A percentile compares a stretch with the other conserved stretches of the same genome.
These are phyloP conservation scores for Pyrenochaeta sp. DNA, from an alignment of 2,329 filamentous ascomycete genomes.

Conservation along the genomic window DNA sequence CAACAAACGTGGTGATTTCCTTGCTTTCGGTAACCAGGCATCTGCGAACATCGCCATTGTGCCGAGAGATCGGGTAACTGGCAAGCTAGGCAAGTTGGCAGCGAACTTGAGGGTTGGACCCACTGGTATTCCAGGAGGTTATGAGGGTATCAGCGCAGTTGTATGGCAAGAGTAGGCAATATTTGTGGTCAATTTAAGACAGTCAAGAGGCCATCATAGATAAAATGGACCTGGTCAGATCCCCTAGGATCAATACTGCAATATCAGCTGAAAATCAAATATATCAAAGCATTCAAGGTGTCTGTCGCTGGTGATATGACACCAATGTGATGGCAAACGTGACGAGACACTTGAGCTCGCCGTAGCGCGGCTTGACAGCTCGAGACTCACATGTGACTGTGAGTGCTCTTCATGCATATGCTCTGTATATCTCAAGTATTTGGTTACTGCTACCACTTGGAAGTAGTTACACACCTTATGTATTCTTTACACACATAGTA, in stretches of 20 bases:
- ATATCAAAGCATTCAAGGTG: too few species aligned
- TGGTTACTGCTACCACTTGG: not conserved
- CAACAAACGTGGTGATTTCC: conserved; percentile 41
- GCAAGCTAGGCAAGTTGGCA: conserved; percentile 34
- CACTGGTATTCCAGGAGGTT: conserved; percentile 37
- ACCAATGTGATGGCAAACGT: not conserved
- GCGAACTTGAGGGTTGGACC: conserved; percentile 37
- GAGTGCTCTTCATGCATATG: conserved; percentile 7
- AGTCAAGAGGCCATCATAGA: not conserved
- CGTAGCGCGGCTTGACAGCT: not conserved
- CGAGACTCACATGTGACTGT: conserved; percentile 1
- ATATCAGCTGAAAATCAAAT: too few species aligned
- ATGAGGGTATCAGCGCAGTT: conserved; percentile 45
- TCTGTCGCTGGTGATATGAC: too few species aligned
- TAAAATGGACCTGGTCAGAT: not conserved
- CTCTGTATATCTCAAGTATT: not conserved
- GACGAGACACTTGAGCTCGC: conserved; percentile 13
- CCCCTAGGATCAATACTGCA: too few species aligned
- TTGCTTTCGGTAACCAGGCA: conserved; percentile 44
- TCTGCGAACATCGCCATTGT: conserved; percentile 45
- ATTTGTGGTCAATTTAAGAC: not conserved
- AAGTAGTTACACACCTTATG: not conserved
- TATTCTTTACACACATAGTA: not conserved
- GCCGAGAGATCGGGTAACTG: conserved; percentile 34
- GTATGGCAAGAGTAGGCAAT: conserved; percentile 42